Evolutionary conservation across 371 early-diverging fungal species (phyloP), one percentile per base, ranked within the genome.

Genomic region (Mucor saturninus): DNA sequence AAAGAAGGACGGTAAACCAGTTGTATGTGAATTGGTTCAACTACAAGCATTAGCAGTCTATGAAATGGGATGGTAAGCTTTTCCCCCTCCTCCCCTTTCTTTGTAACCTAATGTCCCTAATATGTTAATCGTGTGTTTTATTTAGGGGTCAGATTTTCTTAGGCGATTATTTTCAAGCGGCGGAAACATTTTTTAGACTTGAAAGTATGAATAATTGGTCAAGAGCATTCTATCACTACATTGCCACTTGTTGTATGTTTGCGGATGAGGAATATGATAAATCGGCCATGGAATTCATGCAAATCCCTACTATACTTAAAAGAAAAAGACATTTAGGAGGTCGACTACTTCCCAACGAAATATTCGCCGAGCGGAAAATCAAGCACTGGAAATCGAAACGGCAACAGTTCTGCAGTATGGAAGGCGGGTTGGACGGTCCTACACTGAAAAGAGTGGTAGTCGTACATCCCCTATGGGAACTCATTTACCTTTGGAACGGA

Each of bases 191-290:
- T 52, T 76, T 81, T 63, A 72, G 77, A 8, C 29, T 81, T 29
- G 79, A 79, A 53, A 73, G 75, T 48, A 81, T 81, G 75, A 81
- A 77, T 56, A 79, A 79, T 28, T 81, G 82, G 82, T 79, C 79
- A 3, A 75, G 76, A 21, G 82, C 82, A 3, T 81, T 81, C 45
- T 81, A 81, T 49, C 81, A 78, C 28, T 81, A 81, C 30, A 81
- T 81, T 57, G 79, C 79, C n/a, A 76, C 82, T 0, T 81, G 82
- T 26, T 81, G 82, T 54, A 75, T 81, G 75, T 81, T 77, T 75
- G 79, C 76, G 5, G 72, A 81, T 46, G 79, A 77, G 55, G 77
- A 79, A 56, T 81, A 79, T 42, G 82, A 76, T 30, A 79, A 81
- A 60, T 72, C 79, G 9, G 77, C 79, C 4, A 50, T 74, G 5